phyloP scores from a whole-genome alignment of 2,329 filamentous ascomycete species.

The Talaromyces sp. region DNA sequence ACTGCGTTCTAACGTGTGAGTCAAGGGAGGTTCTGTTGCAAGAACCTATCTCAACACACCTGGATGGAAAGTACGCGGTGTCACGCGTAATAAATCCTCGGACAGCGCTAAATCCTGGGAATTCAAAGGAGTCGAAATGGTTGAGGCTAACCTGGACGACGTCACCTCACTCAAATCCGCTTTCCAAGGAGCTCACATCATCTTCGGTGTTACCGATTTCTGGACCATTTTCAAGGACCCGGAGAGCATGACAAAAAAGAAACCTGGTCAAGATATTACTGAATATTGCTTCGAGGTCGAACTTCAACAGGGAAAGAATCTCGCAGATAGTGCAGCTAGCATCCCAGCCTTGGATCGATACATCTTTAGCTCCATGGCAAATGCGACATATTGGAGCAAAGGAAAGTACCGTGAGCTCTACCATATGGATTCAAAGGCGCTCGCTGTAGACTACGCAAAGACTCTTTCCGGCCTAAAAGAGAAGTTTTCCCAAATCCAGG shows the following conservation, averaged over 20 bases:
- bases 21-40: background rate
- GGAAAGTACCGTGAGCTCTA: slow-evolving; percentile 1
- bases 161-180: background rate
- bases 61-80: slow-evolving; percentile 3
- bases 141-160: slow-evolving; percentile 6
- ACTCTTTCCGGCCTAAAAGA: background rate
- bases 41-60: background rate
- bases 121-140: slow-evolving; percentile 1
- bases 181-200: slow-evolving; percentile 1
- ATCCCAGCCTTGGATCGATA: background rate
- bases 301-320: slow-evolving; percentile 7
- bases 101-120: background rate
- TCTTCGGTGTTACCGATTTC: slow-evolving; percentile 7
- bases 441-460: background rate
- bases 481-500: slow-evolving; percentile 9
- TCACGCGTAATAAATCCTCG: background rate
- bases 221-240: slow-evolving; percentile 7
- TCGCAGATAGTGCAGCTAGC: background rate
- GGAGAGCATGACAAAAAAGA: slow-evolving; percentile 1
- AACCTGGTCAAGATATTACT: background rate
- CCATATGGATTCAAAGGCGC: slow-evolving; percentile 7
- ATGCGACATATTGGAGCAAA: slow-evolving; percentile 1
- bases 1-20: background rate
- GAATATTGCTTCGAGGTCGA: slow-evolving; percentile 6
- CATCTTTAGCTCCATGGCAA: slow-evolving; percentile 6